phyloP scores from a whole-genome alignment of 1,284 basidiomycete species.

The Malassezia furfur region DNA sequence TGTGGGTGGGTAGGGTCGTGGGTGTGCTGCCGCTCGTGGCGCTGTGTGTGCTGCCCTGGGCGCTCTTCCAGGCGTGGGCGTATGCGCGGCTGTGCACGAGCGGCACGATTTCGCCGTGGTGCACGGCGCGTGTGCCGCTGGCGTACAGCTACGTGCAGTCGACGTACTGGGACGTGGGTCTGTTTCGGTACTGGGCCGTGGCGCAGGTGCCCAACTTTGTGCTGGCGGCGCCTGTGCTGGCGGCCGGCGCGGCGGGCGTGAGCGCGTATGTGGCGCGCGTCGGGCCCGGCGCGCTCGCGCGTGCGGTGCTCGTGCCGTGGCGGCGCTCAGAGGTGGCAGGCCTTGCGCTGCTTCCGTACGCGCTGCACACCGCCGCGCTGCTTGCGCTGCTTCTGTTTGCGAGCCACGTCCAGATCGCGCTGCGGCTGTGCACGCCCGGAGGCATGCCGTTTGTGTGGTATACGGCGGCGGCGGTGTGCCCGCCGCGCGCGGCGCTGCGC shows the following conservation, averaged over 20 bases:
- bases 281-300: not conserved
- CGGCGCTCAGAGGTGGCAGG: not conserved
- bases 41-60: slow-evolving; percentile 57
- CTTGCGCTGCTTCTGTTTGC: slow-evolving; percentile 60
- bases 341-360: slow-evolving; percentile 54
- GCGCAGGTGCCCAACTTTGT: slow-evolving; percentile 79
- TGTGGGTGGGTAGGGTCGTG: not conserved
- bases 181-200: slow-evolving; percentile 74
- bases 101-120: slow-evolving; percentile 57
- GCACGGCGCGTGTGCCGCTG: slow-evolving; percentile 56
- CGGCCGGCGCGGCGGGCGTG: not conserved
- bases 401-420: slow-evolving; percentile 80
- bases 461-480: slow-evolving; percentile 48
- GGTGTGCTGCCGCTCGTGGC: not conserved
- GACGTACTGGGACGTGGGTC: slow-evolving; percentile 78
- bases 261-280: not conserved
- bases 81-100: slow-evolving; percentile 60
- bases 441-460: slow-evolving; percentile 71
- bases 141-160: slow-evolving; percentile 76
- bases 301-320: not conserved
- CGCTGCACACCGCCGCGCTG: slow-evolving; percentile 59
- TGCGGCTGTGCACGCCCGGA: slow-evolving; percentile 64
- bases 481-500: slow-evolving; percentile 43
- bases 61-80: slow-evolving; percentile 61
- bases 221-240: slow-evolving; percentile 63